These are phyloP conservation scores for Neonectria sp. DNA, from an alignment of 2,329 filamentous ascomycete species.

Conservation along the genomic window DNA sequence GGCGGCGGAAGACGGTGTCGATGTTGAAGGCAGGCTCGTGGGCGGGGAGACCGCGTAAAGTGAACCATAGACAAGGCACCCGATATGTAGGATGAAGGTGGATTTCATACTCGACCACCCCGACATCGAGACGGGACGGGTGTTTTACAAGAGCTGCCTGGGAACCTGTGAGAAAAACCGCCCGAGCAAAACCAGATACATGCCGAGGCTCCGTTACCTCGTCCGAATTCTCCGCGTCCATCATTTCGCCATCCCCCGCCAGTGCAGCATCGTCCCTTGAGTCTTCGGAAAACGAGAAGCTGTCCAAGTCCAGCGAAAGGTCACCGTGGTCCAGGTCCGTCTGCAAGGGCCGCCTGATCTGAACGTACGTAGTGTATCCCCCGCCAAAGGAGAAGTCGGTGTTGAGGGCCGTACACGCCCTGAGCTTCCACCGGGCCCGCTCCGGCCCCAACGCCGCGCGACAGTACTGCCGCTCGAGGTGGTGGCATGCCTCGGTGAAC, in stretches of 20 bases:
- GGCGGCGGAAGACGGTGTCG: conserved; percentile 78
- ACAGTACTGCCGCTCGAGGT: conserved; percentile 72
- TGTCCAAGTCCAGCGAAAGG: conserved; percentile 62
- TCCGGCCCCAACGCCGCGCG: conserved; percentile 70
- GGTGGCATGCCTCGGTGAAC: conserved; percentile 76
- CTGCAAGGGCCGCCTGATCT: conserved; percentile 70
- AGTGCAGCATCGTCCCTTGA: conserved; percentile 38
- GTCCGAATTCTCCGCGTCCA: conserved; percentile 67
- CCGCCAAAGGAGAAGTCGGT: conserved; percentile 58
- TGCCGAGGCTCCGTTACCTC: conserved; percentile 57
- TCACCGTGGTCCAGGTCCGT: conserved; percentile 60
- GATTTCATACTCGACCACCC: conserved; percentile 79
- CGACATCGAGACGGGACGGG: conserved; percentile 52
- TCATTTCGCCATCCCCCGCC: conserved; percentile 62
- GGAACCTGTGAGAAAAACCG: conserved; percentile 38
- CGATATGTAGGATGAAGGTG: conserved; percentile 82
- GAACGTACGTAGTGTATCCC: conserved; percentile 68
- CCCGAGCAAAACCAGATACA: conserved; percentile 21
- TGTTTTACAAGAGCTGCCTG: conserved; percentile 60
- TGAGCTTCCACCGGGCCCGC: conserved; percentile 69
- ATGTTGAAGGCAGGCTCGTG: conserved; percentile 72
- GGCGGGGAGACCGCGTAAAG: conserved; percentile 70
- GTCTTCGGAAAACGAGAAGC: conserved; percentile 60
- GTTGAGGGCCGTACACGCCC: conserved; percentile 66
- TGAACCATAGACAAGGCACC: conserved; percentile 84